Percentiles rank a stretch among this genome's conserved stretches.
These are phyloP conservation scores for Thecaphora thlaspeos DNA, from an alignment of 1,284 basidiomycete species.

Conservation along the genomic window DNA sequence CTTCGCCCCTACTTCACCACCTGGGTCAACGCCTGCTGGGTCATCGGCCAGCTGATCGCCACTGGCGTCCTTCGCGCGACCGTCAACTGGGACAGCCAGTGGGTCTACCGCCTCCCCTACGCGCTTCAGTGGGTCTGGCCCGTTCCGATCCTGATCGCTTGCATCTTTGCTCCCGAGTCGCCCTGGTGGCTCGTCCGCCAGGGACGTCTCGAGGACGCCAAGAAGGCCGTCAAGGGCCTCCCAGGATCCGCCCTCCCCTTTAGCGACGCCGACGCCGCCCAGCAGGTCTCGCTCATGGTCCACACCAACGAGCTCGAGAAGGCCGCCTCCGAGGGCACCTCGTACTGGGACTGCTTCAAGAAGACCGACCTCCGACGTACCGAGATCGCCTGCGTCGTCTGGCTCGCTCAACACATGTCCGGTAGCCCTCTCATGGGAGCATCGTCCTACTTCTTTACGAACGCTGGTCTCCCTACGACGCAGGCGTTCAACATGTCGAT, in stretches of 20 bases:
- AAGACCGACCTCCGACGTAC: conserved; percentile 60
- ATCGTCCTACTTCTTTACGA: conserved; percentile 59
- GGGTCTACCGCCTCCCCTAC: conserved; percentile 59
- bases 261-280: conserved; percentile 58
- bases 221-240: conserved; percentile 40
- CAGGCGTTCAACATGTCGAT: conserved; percentile 60
- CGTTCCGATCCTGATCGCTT: conserved; percentile 51
- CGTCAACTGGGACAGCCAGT: conserved; percentile 47
- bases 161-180: conserved; percentile 55
- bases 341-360: conserved; percentile 61
- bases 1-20: conserved; percentile 62
- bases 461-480: conserved; percentile 59
- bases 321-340: conserved; percentile 53
- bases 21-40: conserved; percentile 63
- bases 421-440: conserved; percentile 54
- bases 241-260: background rate
- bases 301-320: conserved; percentile 60
- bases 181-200: conserved; percentile 62
- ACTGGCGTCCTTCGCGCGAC: conserved; percentile 60
- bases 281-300: conserved; percentile 60
- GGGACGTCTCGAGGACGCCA: conserved; percentile 61
- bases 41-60: conserved; percentile 58
- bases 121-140: conserved; percentile 60
- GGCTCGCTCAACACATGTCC: conserved; percentile 57
- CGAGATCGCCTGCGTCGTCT: conserved; percentile 59